A percentile compares a stretch with the other conserved stretches of the same genome.
These are phyloP conservation scores for Osmanthus fragrans DNA, from an alignment of 257 asterid genomes.

Conservation along the genomic window DNA sequence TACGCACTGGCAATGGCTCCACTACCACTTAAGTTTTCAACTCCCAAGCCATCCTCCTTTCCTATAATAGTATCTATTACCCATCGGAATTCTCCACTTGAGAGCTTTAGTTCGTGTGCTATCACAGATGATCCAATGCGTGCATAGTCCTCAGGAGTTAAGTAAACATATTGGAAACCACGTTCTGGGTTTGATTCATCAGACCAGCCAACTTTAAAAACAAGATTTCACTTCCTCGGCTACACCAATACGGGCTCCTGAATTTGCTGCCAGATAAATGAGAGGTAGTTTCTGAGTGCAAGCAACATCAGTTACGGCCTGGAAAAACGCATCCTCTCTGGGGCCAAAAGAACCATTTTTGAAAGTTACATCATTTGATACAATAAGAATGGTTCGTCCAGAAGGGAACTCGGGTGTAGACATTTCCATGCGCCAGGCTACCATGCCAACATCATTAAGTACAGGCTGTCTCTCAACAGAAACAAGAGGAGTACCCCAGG, in stretches of 20 bases:
- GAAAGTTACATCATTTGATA: constrained; percentile 90
- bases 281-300: constrained; percentile 81
- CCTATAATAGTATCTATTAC: constrained; percentile 87
- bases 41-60: constrained; percentile 87
- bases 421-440: constrained; percentile 95
- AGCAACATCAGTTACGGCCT: constrained; percentile 85
- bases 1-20: constrained; percentile 99
- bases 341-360: constrained; percentile 96
- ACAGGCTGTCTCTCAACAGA: constrained; percentile 70
- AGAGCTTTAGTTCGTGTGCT: constrained; percentile 65
- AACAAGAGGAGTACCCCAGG: constrained; percentile 90
- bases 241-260: constrained; percentile 98
- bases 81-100: constrained; percentile 84
- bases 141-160: constrained; percentile 80
- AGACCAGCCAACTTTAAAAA: constrained; percentile 97
- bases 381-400: constrained; percentile 76
- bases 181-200: constrained; percentile 87
- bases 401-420: constrained; percentile 93
- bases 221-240: constrained; percentile 98
- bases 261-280: constrained; percentile 92
- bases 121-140: constrained; percentile 74
- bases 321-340: constrained; percentile 87
- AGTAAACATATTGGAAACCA: constrained; percentile 87
- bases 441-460: constrained; percentile 91
- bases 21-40: constrained; percentile 81